Percentiles rank a stretch among this genome's conserved stretches.
These are phyloP conservation scores for Suaeda aralocaspica DNA, from an alignment of 148 eudicot species.

Conservation along the genomic window DNA sequence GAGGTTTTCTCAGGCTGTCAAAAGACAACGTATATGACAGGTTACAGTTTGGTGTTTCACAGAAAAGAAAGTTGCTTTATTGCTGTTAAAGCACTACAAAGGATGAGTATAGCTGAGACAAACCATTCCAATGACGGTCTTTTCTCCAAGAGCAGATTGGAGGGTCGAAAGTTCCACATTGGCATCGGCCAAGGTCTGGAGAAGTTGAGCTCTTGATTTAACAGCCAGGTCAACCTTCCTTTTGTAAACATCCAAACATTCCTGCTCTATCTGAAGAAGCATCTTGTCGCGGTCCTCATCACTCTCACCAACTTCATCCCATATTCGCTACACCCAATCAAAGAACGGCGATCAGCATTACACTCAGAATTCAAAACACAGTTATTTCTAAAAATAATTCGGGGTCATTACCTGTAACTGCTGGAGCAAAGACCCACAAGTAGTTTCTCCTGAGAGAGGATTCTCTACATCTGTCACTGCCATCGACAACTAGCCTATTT, in stretches of 20 bases:
- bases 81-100: not conserved
- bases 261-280: conserved; percentile 91
- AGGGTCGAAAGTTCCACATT: conserved; percentile 70
- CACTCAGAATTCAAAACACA: not conserved
- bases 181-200: conserved; percentile 86
- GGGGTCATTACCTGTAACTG: conserved; percentile 66
- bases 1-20: conserved; percentile 82
- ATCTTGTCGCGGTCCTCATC: conserved; percentile 94
- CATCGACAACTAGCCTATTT: conserved; percentile 40
- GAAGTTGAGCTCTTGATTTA: conserved; percentile 82
- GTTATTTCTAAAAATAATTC: not conserved
- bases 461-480: conserved; percentile 62
- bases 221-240: conserved; percentile 95
- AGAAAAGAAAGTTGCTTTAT: not conserved
- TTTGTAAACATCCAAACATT: conserved; percentile 93
- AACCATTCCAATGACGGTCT: conserved; percentile 64
- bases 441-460: conserved; percentile 58
- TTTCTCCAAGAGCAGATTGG: conserved; percentile 86
- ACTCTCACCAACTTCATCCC: conserved; percentile 98
- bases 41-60: not conserved
- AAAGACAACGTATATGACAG: conserved; percentile 14
- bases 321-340: conserved; percentile 62
- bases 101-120: conserved; percentile 22
- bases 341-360: conserved; percentile 6
- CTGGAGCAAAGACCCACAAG: conserved; percentile 75